Percentiles rank a stretch among this genome's conserved stretches.
Conservation (phyloP, 2,329 filamentous ascomycete species). For the Nannizziopsis barbatae region DNA sequence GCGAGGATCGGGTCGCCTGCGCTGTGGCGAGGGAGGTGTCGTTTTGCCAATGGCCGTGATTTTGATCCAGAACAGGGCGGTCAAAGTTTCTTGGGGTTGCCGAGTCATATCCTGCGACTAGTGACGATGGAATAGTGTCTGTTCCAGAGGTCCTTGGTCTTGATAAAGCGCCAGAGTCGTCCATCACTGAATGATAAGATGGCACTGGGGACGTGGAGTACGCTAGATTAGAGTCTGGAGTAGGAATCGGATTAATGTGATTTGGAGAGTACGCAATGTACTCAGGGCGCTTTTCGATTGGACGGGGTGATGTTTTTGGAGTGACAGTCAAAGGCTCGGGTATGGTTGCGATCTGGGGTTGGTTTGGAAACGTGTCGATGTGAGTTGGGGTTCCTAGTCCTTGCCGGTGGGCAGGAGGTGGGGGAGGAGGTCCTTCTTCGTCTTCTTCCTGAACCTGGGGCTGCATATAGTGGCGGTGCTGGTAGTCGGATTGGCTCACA, state of each 20-base stretch:
- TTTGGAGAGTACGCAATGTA: slow-evolving; percentile 17
- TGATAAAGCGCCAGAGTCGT: slow-evolving; percentile 17
- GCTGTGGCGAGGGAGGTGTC: slow-evolving; percentile 19
- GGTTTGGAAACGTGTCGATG: slow-evolving; percentile 9
- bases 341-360: slow-evolving; percentile 16
- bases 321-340: slow-evolving; percentile 20
- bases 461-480: slow-evolving; percentile 13
- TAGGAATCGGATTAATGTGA: slow-evolving; percentile 5
- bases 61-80: slow-evolving; percentile 22
- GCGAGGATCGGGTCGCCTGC: slow-evolving; percentile 24
- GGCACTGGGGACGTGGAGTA: slow-evolving; percentile 16
- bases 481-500: slow-evolving; percentile 20
- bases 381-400: slow-evolving; percentile 13
- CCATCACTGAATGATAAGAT: slow-evolving; percentile 22
- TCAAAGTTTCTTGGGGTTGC: slow-evolving; percentile 21
- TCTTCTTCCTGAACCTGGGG: slow-evolving; percentile 17
- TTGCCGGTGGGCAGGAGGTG: slow-evolving; percentile 25
- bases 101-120: slow-evolving; percentile 34
- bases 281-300: slow-evolving; percentile 7
- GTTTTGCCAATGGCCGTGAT: slow-evolving; percentile 20
- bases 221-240: slow-evolving; percentile 13
- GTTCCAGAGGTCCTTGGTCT: slow-evolving; percentile 21
- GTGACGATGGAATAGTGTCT: slow-evolving; percentile 30
- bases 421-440: slow-evolving; percentile 23
- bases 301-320: slow-evolving; percentile 13